A percentile compares a stretch with the other conserved stretches of the same genome.
These are phyloP conservation scores for Chalciporus piperatus DNA, from an alignment of 768 basidiomycete species.

Conservation along the genomic window DNA sequence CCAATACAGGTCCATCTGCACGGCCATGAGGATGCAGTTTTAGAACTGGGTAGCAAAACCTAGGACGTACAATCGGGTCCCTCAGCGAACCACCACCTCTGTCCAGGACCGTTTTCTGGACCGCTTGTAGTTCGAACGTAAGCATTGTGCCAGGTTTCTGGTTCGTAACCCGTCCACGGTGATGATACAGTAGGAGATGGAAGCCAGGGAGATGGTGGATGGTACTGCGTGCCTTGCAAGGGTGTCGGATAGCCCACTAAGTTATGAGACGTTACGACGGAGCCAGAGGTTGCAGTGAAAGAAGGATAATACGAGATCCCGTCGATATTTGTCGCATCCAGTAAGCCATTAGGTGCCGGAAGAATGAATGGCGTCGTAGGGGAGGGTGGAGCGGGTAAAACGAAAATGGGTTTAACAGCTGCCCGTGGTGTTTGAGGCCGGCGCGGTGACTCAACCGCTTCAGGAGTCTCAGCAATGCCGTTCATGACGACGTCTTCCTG, in stretches of 20 bases:
- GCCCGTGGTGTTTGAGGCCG: too few relatives aligned
- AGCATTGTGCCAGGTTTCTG: constrained; percentile 21
- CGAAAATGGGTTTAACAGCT: too few relatives aligned
- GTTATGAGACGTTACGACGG: constrained; percentile 8
- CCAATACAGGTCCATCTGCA: constrained; percentile 68
- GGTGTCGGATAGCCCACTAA: constrained; percentile 32
- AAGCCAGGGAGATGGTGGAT: constrained; percentile 12
- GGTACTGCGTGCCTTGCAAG: constrained; percentile 26
- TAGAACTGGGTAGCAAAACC: neutral
- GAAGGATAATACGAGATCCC: too few relatives aligned
- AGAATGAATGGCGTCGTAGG: too few relatives aligned
- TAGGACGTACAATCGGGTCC: constrained; percentile 41
- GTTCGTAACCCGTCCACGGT: constrained; percentile 15
- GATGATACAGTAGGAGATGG: constrained; percentile 21
- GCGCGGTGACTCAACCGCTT: constrained; percentile 3
- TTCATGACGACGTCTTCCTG: neutral
- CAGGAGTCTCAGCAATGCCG: neutral
- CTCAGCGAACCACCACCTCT: constrained; percentile 37
- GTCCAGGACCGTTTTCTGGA: constrained; percentile 29
- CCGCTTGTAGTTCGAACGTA: constrained; percentile 29
- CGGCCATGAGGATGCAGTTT: constrained; percentile 1
- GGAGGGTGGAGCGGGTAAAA: too few relatives aligned
- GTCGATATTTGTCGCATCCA: too few relatives aligned
- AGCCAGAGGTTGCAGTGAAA: too few relatives aligned
- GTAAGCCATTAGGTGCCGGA: too few relatives aligned